Evolutionary conservation across 257 asterid species (phyloP), one percentile per base, ranked within the genome.

Genomic region (Nicotiana attenuata): DNA sequence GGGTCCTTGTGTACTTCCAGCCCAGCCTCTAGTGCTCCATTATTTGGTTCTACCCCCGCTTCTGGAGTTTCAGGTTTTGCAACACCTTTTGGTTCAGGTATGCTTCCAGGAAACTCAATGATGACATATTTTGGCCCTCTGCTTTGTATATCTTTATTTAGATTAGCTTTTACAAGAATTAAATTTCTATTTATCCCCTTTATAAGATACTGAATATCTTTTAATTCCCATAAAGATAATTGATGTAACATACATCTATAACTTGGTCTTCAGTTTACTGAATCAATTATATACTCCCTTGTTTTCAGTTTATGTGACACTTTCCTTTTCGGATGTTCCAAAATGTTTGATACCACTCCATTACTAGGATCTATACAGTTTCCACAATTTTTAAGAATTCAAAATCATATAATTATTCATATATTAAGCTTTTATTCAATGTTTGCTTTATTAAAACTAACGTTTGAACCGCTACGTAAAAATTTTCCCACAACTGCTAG

Each of bases 31-130:
- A 85, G 93, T 29, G 84, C 91, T 65, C 88, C 97, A 73, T 73
- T 91, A 83, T 90, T 92, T 89, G 67, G 86, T 84, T 86, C 98
- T 52, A 92, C 97, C 77, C 97, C 94, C 26, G 81, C 97, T 85
- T 79, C 97, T 81, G 96, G 92, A 26, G 90, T 79, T 67, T 87
- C 97, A 33, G 65, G 80, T 35, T 90, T 95, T 81, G 52, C 94
- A 75, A 86, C 97, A 17, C 97, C 97, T 61, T 93, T 91, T 83
- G 96, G 90, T 66, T 77, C 99, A 79, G 97, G 99, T 96, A 81
- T 81, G 14, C 22, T 24, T 73, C 15, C 0, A 3, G 41, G 22
- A 47, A 73, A 19, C 60, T 47, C 41, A 47, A 47, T 24, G 50
- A 47, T 47, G 79, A 45, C 61, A 73, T 73, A 15, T 24, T 17